A percentile compares a stretch with the other conserved stretches of the same genome.
These are phyloP conservation scores for Penicillium sp. DNA, from an alignment of 2,329 filamentous ascomycete species.

Conservation along the genomic window DNA sequence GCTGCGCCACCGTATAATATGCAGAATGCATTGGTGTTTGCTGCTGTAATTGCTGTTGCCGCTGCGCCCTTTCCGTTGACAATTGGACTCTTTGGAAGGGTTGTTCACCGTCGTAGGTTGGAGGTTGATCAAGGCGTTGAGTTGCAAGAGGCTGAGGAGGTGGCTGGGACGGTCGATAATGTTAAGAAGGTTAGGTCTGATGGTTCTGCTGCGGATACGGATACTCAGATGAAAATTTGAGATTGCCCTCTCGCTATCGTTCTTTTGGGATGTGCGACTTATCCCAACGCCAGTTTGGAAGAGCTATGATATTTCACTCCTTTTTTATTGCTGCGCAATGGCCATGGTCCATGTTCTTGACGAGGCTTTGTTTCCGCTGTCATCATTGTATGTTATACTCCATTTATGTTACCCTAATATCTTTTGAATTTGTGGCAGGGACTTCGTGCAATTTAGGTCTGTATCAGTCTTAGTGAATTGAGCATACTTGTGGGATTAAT, in stretches of 20 bases:
- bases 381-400: not conserved
- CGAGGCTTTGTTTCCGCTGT: not conserved
- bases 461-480: not conserved
- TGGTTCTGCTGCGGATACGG: not conserved
- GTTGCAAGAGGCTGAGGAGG: conserved; percentile 17
- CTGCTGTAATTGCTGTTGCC: conserved; percentile 66
- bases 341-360: not conserved
- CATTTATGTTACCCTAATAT: not conserved
- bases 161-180: not conserved
- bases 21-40: conserved; percentile 72
- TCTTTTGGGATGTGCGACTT: not conserved
- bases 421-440: not conserved
- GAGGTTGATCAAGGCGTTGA: conserved; percentile 39
- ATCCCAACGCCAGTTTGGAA: not conserved
- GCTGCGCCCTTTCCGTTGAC: conserved; percentile 66
- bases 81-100: conserved; percentile 66
- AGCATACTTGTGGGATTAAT: not conserved
- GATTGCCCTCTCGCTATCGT: not conserved
- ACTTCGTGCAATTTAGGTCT: not conserved
- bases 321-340: not conserved
- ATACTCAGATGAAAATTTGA: conserved; percentile 1
- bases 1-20: conserved; percentile 67
- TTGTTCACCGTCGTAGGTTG: conserved; percentile 39
- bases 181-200: not conserved
- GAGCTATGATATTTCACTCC: not conserved